Percentiles rank a stretch among this genome's conserved stretches.
These are phyloP conservation scores for Withania somnifera DNA, from an alignment of 305 asterid genomes.

Conservation along the genomic window DNA sequence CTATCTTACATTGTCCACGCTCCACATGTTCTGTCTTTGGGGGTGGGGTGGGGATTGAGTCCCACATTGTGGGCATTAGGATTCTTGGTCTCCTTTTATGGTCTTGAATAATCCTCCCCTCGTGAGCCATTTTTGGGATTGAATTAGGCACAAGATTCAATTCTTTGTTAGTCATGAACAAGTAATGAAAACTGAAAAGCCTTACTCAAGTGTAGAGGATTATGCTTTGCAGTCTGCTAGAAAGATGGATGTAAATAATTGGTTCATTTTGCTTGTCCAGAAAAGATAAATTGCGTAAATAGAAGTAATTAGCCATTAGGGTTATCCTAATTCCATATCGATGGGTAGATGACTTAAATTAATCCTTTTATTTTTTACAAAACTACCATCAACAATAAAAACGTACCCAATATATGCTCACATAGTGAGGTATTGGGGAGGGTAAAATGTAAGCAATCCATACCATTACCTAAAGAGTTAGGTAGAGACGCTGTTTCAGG, in stretches of 20 bases:
- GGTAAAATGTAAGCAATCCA: too few species aligned
- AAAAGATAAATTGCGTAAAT: not conserved
- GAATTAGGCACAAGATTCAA: not conserved
- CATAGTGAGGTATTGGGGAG: too few species aligned
- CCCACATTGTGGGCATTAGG: too few species aligned
- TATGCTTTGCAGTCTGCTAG: not conserved
- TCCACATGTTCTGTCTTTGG: too few species aligned
- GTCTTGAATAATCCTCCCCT: not conserved
- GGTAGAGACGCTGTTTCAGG: too few species aligned
- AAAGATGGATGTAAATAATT: not conserved
- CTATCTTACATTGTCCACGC: too few species aligned
- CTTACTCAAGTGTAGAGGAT: not conserved
- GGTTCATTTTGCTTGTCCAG: not conserved
- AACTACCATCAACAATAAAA: too few species aligned
- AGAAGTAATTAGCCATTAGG: not conserved
- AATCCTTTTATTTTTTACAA: not conserved
- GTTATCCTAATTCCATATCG: not conserved
- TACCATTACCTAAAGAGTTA: too few species aligned
- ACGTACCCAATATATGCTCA: too few species aligned
- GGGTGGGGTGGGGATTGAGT: too few species aligned
- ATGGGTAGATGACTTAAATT: not conserved
- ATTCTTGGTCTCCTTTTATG: not conserved
- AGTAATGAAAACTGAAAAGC: not conserved
- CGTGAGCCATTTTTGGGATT: not conserved
- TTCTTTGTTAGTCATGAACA: not conserved